Evolutionary conservation across 805 yeast species (phyloP), one percentile per base, ranked within the genome.

Genomic region (Maudiozyma pseudohumilis): DNA sequence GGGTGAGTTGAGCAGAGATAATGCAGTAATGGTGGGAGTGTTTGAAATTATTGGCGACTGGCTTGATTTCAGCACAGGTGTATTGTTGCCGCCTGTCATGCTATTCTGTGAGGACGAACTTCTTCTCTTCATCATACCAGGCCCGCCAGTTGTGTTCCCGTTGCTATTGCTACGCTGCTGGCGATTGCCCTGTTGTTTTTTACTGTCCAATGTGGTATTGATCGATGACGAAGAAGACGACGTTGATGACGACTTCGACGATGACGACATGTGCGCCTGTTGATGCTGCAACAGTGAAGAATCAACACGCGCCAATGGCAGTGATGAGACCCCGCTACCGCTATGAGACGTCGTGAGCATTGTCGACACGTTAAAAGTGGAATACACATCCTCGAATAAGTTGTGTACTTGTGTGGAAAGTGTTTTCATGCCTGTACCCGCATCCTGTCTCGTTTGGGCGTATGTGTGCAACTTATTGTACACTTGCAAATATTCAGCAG

Each of bases 401-500:
- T 41, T 33, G n/a, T 30, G 34, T 2, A 41, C 24, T 4, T n/a
- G 32, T 9, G 8, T 12, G 20, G 26, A 6, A 1, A 49, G 9
- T 13, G 41, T 30, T 15, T 21, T 29, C 2, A 34, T 12, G 9
- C 8, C 19, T 2, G 33, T 12, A 9, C 8, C 19, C 15, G 34
- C 39, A 21, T 39, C 40, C n/a, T 32, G 22, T 15, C 24, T 23
- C 3, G 24, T n/a, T 16, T 18, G 27, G 9, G 33, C 24, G 20
- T 26, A 20, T 8, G 34, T 17, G 12, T 34, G 33, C 12, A 46
- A 28, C 7, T 36, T 31, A 10, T 37, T 36, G 20, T 40, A 37
- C 2, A 51, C 45, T 19, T 50, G 53, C 13, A 65, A 36, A 41
- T 61, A 74, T 35, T 74, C 76, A 5, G 46, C 38, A 0, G 78